A percentile compares a stretch with the other conserved stretches of the same genome.
Evolutionary conservation across 805 yeast genomes (phyloP).

Genomic region (Starmerella cellae): DNA sequence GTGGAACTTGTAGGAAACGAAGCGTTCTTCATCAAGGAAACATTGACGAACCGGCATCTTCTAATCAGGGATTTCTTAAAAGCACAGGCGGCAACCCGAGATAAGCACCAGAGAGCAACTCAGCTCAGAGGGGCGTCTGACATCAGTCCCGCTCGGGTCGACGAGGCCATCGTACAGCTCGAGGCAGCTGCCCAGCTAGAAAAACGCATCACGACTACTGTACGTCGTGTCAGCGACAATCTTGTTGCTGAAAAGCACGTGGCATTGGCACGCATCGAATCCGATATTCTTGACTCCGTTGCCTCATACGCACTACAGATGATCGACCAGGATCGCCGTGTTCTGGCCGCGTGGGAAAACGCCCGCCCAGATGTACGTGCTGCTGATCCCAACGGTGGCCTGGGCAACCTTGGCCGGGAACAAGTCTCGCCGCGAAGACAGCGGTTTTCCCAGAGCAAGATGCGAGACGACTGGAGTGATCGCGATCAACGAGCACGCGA

Average conservation of each 20-base stretch:
- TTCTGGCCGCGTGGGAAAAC: conserved; percentile 57
- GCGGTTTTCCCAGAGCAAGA: conserved; percentile 36
- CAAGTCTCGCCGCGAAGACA: conserved; percentile 18
- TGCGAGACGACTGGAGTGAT: conserved; percentile 51
- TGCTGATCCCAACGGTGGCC: conserved; percentile 66
- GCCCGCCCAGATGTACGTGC: conserved; percentile 53
- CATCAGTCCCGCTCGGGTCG: conserved; percentile 76
- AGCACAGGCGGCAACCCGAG: conserved; percentile 62
- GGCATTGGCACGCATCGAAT: conserved; percentile 46
- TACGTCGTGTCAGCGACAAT: conserved; percentile 71
- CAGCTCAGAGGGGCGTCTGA: conserved; percentile 56
- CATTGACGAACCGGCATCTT: conserved; percentile 81
- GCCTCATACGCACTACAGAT: conserved; percentile 51
- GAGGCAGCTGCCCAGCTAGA: conserved; percentile 70
- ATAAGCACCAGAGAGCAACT: conserved; percentile 57
- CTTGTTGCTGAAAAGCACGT: conserved; percentile 62
- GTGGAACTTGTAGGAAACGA: conserved; percentile 52
- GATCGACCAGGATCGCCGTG: conserved; percentile 77
- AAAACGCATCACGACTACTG: conserved; percentile 60
- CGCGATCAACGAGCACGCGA: conserved; percentile 32
- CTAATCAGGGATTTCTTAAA: conserved; percentile 76
- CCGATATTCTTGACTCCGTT: conserved; percentile 40
- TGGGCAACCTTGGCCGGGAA: conserved; percentile 71
- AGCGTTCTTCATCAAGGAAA: conserved; percentile 79
- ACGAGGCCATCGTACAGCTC: conserved; percentile 69